Evolutionary conservation across 208 protist genomes (phyloP).

Genomic region (Trypanosoma lewisi): DNA sequence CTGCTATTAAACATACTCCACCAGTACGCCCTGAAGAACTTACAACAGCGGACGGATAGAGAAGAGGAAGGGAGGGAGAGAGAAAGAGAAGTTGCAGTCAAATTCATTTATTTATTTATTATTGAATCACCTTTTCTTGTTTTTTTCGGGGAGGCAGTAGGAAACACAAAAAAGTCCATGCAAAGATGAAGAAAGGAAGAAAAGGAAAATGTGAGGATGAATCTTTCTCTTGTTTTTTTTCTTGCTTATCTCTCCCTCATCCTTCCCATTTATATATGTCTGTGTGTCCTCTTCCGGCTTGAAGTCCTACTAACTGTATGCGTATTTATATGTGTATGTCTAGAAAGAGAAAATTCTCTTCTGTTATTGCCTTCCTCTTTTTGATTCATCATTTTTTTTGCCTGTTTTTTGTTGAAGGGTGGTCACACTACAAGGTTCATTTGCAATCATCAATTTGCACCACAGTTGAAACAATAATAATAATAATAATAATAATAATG

Average conservation of each 20-base stretch:
- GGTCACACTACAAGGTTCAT: not conserved
- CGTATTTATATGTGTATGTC: too few relatives aligned
- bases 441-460: not conserved
- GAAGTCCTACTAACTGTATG: too few relatives aligned
- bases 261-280: too few relatives aligned
- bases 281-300: too few relatives aligned
- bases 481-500: not conserved
- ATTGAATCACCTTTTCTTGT: too few relatives aligned
- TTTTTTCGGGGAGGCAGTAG: too few relatives aligned
- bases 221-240: slow-evolving; percentile 11
- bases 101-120: too few relatives aligned
- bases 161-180: slow-evolving; percentile 3
- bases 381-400: slow-evolving; percentile 22
- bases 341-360: too few relatives aligned
- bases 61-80: not conserved
- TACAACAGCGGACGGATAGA: slow-evolving; percentile 10
- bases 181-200: not conserved
- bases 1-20: slow-evolving; percentile 33
- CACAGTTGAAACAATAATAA: not conserved
- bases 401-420: slow-evolving; percentile 3
- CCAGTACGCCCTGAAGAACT: slow-evolving; percentile 4
- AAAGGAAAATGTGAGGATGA: not conserved
- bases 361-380: not conserved
- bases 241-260: slow-evolving; percentile 11
- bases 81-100: slow-evolving; percentile 9